A percentile compares a stretch with the other conserved stretches of the same genome.
phyloP scores from a whole-genome alignment of 2,329 filamentous ascomycete genomes.

The Ophiostoma quercus region DNA sequence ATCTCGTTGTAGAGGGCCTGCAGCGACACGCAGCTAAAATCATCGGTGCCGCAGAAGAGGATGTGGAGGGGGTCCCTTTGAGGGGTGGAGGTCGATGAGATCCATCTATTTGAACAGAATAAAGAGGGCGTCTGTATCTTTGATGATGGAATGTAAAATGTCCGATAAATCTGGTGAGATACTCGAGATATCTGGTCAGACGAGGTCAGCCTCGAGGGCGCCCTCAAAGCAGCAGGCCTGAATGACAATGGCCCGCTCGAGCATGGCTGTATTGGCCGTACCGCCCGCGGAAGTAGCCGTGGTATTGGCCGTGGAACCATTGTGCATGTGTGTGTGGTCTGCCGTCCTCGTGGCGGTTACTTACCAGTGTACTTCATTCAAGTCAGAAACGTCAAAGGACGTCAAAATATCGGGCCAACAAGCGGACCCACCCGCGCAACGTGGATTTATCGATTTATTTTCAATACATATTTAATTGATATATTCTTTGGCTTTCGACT shows the following conservation, averaged over 20 bases:
- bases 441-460: neutral
- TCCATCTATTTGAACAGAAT: neutral
- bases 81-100: neutral
- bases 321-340: neutral
- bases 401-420: neutral
- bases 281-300: neutral
- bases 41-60: constrained; percentile 90
- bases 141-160: neutral
- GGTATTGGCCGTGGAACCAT: neutral
- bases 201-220: neutral
- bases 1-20: constrained; percentile 59
- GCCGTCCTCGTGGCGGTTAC: neutral
- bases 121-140: neutral
- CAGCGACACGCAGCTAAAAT: constrained; percentile 78
- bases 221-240: neutral
- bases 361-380: neutral
- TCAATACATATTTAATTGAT: neutral
- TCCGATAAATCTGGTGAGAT: neutral
- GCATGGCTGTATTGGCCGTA: neutral
- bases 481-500: neutral
- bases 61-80: constrained; percentile 64
- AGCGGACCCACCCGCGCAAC: neutral
- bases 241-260: neutral
- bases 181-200: neutral
- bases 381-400: neutral